Evolutionary conservation across 2,329 filamentous ascomycete species (phyloP), one percentile per base, ranked within the genome.

Genomic region (Colletotrichum simmondsii): DNA sequence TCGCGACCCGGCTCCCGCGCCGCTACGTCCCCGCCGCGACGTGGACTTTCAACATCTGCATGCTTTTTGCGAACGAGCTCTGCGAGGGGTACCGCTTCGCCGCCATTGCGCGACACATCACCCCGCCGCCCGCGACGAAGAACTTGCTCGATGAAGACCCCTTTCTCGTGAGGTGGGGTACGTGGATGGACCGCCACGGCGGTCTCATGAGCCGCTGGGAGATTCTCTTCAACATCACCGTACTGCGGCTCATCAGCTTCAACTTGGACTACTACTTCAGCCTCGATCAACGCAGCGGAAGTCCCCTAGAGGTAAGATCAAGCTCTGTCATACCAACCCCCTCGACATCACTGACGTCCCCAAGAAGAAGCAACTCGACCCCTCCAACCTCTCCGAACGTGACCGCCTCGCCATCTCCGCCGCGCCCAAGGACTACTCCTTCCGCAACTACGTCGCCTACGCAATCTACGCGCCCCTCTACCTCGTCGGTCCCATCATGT

Each of bases 241-340:
- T 98, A 30, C 85, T 99, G 68, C 92, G 97, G 5, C 87, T 98
- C 60, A 95, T 99, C 78, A 98, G 96, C 81, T 99, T 98, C 88
- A 98, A 98, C 81, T 83, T 99, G 80, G 97, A 99, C 83, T 95
- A 97, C 81, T 96, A 97, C 81, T 99, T 97, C 96, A 97, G 94
- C 77, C 82, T 93, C 3, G 91, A 93, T 75, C 87, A 90, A 71
- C 85, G 88, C 52, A 84, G 83, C 73, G 85, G 89, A 32, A 95
- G 91, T 78, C 88, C 93, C 10, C 82, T 98, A 54, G 96, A 98
- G 92, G 97, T 98, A 90, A 81, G 90, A 6, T 22, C 30, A 6
- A 49, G 19, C 42, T 49, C 19, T n/a, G 16, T 10, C 24, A 6
- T 24, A 14, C n/a, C 28, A 4, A 14, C 14, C 54, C 7, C 16